Evolutionary conservation across 2,329 filamentous ascomycete species (phyloP).

Genomic region (Colletotrichum shisoi): DNA sequence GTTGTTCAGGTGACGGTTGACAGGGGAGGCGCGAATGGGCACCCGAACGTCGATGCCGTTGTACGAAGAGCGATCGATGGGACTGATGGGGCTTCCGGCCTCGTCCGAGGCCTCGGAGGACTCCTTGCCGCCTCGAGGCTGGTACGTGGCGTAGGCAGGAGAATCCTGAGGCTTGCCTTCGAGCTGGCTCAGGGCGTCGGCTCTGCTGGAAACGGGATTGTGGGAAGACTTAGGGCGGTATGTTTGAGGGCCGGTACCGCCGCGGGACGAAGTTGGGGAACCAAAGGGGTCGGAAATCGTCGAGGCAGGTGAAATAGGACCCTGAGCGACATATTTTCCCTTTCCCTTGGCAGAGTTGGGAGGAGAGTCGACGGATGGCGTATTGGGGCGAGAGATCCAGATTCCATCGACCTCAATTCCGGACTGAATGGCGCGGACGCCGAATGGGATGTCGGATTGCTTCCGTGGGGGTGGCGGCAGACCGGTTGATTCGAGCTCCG

Average conservation of each 20-base stretch:
- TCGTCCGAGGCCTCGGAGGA: background rate
- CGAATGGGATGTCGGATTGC: slow-evolving; percentile 73
- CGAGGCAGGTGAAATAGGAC: slow-evolving; percentile 30
- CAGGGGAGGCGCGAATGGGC: slow-evolving; percentile 20
- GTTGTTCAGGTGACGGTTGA: slow-evolving; percentile 33
- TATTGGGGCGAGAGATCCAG: slow-evolving; percentile 69
- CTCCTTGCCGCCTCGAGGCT: slow-evolving; percentile 15
- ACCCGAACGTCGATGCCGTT: slow-evolving; percentile 26
- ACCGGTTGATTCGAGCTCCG: slow-evolving; percentile 64
- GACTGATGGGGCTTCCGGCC: slow-evolving; percentile 3
- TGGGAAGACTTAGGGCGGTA: slow-evolving; percentile 33
- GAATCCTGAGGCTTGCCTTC: slow-evolving; percentile 24
- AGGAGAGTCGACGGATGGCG: slow-evolving; percentile 45
- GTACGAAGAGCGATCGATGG: slow-evolving; percentile 18
- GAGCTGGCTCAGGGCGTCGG: slow-evolving; percentile 32
- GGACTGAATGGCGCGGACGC: slow-evolving; percentile 82
- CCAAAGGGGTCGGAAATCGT: slow-evolving; percentile 25
- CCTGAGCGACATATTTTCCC: slow-evolving; percentile 35
- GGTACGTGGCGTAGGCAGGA: slow-evolving; percentile 16
- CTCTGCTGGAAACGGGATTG: slow-evolving; percentile 19
- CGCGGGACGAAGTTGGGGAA: slow-evolving; percentile 30
- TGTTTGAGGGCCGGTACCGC: slow-evolving; percentile 22
- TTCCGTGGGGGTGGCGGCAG: slow-evolving; percentile 51
- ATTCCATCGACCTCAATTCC: slow-evolving; percentile 87
- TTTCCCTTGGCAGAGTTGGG: slow-evolving; percentile 33